Evolutionary conservation across 1,139 yeast species (phyloP).

Genomic region (Geotrichum cucujoidarum): DNA sequence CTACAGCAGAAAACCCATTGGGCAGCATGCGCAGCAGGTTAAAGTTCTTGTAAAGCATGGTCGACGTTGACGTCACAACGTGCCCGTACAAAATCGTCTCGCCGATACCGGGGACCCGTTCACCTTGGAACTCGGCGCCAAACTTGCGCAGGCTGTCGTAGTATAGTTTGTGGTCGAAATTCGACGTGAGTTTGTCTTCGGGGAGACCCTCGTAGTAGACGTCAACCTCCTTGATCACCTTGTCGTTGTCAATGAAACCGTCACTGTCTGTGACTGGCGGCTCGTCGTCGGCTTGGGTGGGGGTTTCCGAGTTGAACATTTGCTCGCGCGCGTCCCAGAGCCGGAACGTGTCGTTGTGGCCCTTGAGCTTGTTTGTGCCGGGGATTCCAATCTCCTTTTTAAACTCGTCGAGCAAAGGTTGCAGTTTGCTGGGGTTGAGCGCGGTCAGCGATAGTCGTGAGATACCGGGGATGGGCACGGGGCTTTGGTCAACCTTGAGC

Average conservation of each 20-base stretch:
- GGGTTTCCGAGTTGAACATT: neutral
- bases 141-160: conserved; percentile 44
- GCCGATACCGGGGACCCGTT: conserved; percentile 46
- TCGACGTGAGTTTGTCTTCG: conserved; percentile 52
- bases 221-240: conserved; percentile 51
- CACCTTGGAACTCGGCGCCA: conserved; percentile 25
- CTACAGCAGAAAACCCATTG: conserved; percentile 65
- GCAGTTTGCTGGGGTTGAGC: conserved; percentile 26
- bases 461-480: conserved; percentile 54
- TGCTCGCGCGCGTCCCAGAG: conserved; percentile 15
- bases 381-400: conserved; percentile 17
- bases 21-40: conserved; percentile 56
- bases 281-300: neutral
- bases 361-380: conserved; percentile 5
- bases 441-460: conserved; percentile 58
- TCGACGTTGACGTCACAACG: conserved; percentile 82
- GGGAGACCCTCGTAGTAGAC: conserved; percentile 45
- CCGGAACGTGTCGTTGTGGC: conserved; percentile 19
- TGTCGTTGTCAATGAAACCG: conserved; percentile 44
- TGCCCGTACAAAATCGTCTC: conserved; percentile 69
- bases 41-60: conserved; percentile 70
- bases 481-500: conserved; percentile 53
- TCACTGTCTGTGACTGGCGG: neutral
- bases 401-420: conserved; percentile 35
- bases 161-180: conserved; percentile 60